These are phyloP conservation scores for Xylariales sp. DNA, from an alignment of 2,329 filamentous ascomycete genomes.

Conservation along the genomic window DNA sequence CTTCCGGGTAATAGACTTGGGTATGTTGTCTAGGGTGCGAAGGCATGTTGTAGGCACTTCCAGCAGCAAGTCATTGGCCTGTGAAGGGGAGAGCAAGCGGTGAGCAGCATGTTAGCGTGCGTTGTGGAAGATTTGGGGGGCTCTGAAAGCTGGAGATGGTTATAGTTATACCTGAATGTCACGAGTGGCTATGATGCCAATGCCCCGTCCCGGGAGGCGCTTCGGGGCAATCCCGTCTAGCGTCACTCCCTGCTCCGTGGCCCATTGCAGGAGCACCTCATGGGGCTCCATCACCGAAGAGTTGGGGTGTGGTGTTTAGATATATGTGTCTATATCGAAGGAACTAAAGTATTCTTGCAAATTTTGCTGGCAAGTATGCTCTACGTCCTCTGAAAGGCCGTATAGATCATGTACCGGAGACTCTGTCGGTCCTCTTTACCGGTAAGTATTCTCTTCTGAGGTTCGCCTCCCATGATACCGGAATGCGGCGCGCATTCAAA, in stretches of 20 bases:
- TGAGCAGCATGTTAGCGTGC: background rate
- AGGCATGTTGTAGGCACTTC: constrained; percentile 61
- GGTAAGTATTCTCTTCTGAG: no score
- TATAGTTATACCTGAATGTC: constrained; percentile 56
- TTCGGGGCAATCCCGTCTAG: constrained; percentile 65
- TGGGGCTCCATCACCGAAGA: constrained; percentile 15
- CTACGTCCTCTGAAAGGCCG: no score
- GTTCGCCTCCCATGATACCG: no score
- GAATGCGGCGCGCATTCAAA: no score
- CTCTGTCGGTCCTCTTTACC: no score
- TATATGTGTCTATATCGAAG: no score
- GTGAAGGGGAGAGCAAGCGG: background rate
- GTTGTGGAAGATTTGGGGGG: constrained; percentile 7
- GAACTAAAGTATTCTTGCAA: no score
- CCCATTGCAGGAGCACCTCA: constrained; percentile 64
- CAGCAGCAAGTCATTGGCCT: constrained; percentile 39
- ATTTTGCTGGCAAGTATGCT: no score
- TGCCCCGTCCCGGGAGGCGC: constrained; percentile 65
- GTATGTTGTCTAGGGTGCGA: constrained; percentile 58
- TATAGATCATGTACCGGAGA: no score
- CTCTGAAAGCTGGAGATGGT: background rate
- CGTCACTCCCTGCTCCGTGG: constrained; percentile 56
- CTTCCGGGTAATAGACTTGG: constrained; percentile 43
- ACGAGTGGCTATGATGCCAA: constrained; percentile 71
- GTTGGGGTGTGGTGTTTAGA: no score